Evolutionary conservation across 371 early-diverging fungal genomes (phyloP).

Genomic region (Basidiobolus heterosporus): DNA sequence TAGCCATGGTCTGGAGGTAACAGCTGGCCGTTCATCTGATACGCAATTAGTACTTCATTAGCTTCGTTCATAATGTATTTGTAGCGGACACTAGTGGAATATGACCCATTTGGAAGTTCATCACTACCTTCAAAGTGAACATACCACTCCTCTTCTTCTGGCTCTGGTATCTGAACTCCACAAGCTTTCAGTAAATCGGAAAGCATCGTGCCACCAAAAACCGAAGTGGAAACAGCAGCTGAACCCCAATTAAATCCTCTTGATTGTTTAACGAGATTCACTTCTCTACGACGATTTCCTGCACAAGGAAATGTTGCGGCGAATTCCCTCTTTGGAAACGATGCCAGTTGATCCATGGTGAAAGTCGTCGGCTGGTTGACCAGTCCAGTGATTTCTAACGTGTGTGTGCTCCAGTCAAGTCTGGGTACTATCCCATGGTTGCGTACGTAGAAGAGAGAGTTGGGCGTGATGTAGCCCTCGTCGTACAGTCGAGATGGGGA

Average conservation of each 20-base stretch:
- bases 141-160: conserved; percentile 16
- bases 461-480: conserved; percentile 33
- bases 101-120: conserved; percentile 41
- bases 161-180: conserved; percentile 22
- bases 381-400: conserved; percentile 17
- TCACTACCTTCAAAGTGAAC: conserved; percentile 52
- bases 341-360: conserved; percentile 32
- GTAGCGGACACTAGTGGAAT: conserved; percentile 60
- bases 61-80: conserved; percentile 43
- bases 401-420: conserved; percentile 22
- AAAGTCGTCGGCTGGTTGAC: conserved; percentile 23
- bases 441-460: conserved; percentile 39
- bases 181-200: conserved; percentile 40
- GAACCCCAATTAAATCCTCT: conserved; percentile 58
- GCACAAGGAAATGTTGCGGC: conserved; percentile 61
- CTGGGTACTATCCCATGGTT: conserved; percentile 73
- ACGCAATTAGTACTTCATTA: conserved; percentile 60
- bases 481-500: conserved; percentile 21
- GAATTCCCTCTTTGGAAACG: conserved; percentile 22
- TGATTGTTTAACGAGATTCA: conserved; percentile 48
- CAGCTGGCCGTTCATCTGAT: conserved; percentile 64
- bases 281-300: conserved; percentile 69
- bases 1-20: conserved; percentile 62
- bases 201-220: conserved; percentile 64
- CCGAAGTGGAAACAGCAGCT: conserved; percentile 53